Conservation (phyloP, 768 basidiomycete genomes). For the Kockovaella imperatae region DNA sequence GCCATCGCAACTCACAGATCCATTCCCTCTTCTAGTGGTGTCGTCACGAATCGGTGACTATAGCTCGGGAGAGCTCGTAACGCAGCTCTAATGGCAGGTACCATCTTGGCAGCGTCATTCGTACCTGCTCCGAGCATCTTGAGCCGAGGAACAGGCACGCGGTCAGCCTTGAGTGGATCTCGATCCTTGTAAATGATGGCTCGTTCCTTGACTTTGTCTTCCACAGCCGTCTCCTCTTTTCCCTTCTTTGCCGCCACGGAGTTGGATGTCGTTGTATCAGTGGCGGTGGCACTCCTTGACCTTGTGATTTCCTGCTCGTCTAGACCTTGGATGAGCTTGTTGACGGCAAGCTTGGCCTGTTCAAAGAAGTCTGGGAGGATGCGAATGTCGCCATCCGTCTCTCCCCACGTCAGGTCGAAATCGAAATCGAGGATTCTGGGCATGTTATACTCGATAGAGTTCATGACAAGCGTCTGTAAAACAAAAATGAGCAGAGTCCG, state of each 20-base stretch:
- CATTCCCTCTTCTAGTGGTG: slow-evolving; percentile 40
- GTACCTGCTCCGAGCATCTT: slow-evolving; percentile 31
- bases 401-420: slow-evolving; percentile 31
- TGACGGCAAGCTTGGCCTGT: slow-evolving; percentile 19
- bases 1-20: slow-evolving; percentile 32
- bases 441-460: slow-evolving; percentile 21
- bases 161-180: slow-evolving; percentile 3
- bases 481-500: not conserved
- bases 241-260: not conserved
- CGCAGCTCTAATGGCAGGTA: slow-evolving; percentile 23
- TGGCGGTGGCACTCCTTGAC: slow-evolving; percentile 1
- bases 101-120: slow-evolving; percentile 20
- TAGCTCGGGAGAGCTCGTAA: slow-evolving; percentile 22
- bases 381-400: slow-evolving; percentile 27
- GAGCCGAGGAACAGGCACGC: slow-evolving; percentile 21
- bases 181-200: not conserved
- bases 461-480: slow-evolving; percentile 29
- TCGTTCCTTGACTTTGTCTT: not conserved
- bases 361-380: slow-evolving; percentile 32
- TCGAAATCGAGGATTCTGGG: slow-evolving; percentile 28
- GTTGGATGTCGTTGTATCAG: not conserved
- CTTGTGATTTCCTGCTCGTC: slow-evolving; percentile 24
- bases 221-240: not conserved
- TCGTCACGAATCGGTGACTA: slow-evolving; percentile 36
- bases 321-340: slow-evolving; percentile 21